Evolutionary conservation across 768 basidiomycete species (phyloP), one percentile per base, ranked within the genome.

Genomic region (Obba rivulosa): DNA sequence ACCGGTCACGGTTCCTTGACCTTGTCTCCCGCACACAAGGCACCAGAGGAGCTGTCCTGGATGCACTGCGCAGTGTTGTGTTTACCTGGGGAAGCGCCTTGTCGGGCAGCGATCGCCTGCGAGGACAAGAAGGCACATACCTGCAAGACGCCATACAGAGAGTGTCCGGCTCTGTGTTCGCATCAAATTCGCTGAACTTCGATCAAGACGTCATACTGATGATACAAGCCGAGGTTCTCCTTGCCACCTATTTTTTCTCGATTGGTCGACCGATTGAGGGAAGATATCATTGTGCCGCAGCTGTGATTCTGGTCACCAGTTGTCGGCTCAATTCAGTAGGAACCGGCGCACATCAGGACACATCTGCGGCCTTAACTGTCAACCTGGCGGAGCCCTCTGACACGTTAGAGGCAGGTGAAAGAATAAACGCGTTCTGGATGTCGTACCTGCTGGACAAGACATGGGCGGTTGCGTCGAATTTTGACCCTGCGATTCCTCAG

Each of bases 141-240:
- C 67, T 83, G 3, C 62, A 71, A 3, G 71, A 74, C 24, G 66
- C 76, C 2, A 69, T 80, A 31, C 71, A 76, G 1, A 74, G 77
- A 42, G 57, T 76, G 65, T 74, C 77, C 34, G 66, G 72, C 28
- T 31, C 28, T 13, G 28, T n/a, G 51, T 54, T 49, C 57, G 61
- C 24, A 13, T 31, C 28, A 31, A 31, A 31, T 31, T 31, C 28
- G 28, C 34, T 45, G 46, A 34, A 43, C 10, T 47, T 42, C 55
- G 73, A 55, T 51, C 67, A 50, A 59, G 67, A 48, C 57, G 66
- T 79, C 43, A 57, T 66, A 42, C 52, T 62, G 35, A 57, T 51
- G 9, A 57, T 69, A 4, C 68, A 69, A 40, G 56, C 68, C 3
- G 61, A 66, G 44, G 56, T 69, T 8, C 57, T 69, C 3, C 63